phyloP scores from a whole-genome alignment of 23 red algal genomes.

The Agarophyton chilense region DNA sequence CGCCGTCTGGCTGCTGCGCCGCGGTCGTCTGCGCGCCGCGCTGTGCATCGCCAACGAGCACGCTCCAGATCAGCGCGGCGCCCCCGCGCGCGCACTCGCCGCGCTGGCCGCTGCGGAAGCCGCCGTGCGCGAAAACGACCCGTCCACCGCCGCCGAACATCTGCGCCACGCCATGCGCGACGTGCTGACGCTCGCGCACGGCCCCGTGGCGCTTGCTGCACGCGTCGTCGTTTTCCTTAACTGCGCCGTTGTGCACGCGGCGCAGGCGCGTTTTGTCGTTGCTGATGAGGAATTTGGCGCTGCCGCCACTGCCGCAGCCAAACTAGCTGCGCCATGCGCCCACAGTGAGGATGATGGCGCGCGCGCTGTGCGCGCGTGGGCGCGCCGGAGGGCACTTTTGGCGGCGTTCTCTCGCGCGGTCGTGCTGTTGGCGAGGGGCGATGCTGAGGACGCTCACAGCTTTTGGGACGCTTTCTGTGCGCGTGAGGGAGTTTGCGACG shows the following conservation, averaged over 20 bases:
- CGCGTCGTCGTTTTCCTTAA: not conserved
- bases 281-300: not conserved
- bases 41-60: too few species aligned
- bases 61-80: too few species aligned
- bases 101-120: too few species aligned
- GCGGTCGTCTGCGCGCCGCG: too few species aligned
- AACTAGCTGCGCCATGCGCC: not conserved
- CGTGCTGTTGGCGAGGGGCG: not conserved
- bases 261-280: not conserved
- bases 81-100: too few species aligned
- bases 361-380: not conserved
- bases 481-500: not conserved
- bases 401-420: not conserved
- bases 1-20: too few species aligned
- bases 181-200: not conserved
- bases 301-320: not conserved
- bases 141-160: not conserved
- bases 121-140: not conserved
- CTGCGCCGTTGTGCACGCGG: constrained; percentile 13
- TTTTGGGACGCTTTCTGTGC: constrained; percentile 12
- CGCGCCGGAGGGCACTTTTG: not conserved
- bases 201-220: not conserved
- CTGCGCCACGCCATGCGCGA: not conserved
- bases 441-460: not conserved
- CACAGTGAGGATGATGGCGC: not conserved